phyloP scores from a whole-genome alignment of 257 asterid genomes.

The Solanum sitiens region DNA sequence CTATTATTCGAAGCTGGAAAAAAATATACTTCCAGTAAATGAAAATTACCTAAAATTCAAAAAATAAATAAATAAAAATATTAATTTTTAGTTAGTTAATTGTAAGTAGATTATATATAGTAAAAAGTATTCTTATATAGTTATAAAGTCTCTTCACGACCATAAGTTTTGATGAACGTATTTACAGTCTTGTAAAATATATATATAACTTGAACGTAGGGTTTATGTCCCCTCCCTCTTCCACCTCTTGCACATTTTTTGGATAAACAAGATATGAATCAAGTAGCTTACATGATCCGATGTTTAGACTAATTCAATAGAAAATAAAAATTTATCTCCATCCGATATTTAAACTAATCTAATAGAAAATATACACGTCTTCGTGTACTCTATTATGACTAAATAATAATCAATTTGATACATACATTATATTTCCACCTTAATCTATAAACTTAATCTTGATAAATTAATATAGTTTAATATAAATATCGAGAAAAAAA shows the following conservation, averaged over 20 bases:
- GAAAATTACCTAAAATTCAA: fast-evolving
- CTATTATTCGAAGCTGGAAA: not conserved
- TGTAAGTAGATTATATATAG: not conserved
- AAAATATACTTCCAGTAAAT: not conserved
- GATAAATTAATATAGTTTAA: not conserved
- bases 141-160: not conserved
- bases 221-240: not conserved
- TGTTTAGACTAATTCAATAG: not conserved
- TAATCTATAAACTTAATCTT: not conserved
- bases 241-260: not conserved
- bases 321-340: not conserved
- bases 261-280: not conserved
- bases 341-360: not conserved
- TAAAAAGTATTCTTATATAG: not conserved
- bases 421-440: not conserved
- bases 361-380: not conserved
- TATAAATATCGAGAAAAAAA: not conserved
- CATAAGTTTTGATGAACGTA: not conserved
- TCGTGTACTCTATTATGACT: not conserved
- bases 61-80: too few species aligned
- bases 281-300: not conserved
- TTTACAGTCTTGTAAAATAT: too few species aligned
- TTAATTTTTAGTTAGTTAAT: not conserved
- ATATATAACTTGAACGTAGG: not conserved
- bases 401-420: not conserved